These are phyloP conservation scores for Musa beccarii DNA, from an alignment of 176 grass and related monocot species.

Conservation along the genomic window DNA sequence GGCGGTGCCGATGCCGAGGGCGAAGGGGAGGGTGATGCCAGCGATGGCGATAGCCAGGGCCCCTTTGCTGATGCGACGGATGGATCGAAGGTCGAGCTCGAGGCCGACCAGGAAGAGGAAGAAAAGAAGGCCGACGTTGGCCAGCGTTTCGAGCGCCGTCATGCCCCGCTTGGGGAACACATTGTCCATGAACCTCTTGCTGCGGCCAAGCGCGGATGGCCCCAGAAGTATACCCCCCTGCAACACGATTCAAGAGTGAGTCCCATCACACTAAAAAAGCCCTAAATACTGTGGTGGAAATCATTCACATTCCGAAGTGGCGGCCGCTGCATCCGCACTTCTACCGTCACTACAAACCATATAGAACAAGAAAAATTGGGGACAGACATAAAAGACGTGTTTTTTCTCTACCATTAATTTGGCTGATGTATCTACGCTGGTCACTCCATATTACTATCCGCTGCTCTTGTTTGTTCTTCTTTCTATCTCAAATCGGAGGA, in stretches of 20 bases:
- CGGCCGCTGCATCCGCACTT: too few species aligned
- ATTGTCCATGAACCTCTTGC: not conserved
- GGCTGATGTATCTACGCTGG: too few species aligned
- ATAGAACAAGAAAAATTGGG: too few species aligned
- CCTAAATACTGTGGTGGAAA: too few species aligned
- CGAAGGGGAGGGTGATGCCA: slow-evolving; percentile 4
- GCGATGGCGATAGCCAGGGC: slow-evolving; percentile 1
- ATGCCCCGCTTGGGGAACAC: not conserved
- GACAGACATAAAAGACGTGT: too few species aligned
- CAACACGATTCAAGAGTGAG: not conserved
- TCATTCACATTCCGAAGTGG: too few species aligned
- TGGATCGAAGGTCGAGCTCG: slow-evolving; percentile 1
- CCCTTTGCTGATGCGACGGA: not conserved
- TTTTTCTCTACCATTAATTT: too few species aligned
- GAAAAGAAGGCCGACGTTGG: slow-evolving; percentile 6
- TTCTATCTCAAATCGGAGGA: too few species aligned
- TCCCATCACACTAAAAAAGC: too few species aligned
- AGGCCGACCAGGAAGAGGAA: slow-evolving; percentile 7
- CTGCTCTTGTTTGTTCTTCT: too few species aligned
- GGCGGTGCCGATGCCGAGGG: slow-evolving; percentile 2
- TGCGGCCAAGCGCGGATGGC: not conserved
- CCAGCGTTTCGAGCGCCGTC: not conserved
- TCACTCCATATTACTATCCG: too few species aligned
- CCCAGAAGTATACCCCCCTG: not conserved
- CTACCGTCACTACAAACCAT: too few species aligned